Base-by-base conservation (phyloP, 192 early-diverging fungal species). In the Backusella psychrophila region DNA sequence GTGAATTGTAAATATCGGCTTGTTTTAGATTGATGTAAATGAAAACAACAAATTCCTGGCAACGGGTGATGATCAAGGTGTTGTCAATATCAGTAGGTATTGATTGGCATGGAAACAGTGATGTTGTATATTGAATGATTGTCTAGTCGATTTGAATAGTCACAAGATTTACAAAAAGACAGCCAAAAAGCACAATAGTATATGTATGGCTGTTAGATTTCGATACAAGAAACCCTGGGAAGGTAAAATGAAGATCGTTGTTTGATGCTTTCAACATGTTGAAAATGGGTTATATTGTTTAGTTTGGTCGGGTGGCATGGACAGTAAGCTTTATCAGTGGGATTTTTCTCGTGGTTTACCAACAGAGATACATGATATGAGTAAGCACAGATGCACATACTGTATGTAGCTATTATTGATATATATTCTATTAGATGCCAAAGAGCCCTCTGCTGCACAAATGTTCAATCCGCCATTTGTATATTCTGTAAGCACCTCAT, bases 401-500 rank as follows among this genome's bases (percentile, higher is more conserved):
- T 69, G 26, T 7, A 29, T 53, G 4, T 1, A 23, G 6, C n/a
- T 0, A 8, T 26, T 15, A 44, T 38, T 3, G 33, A 69, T 15
- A 38, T 14, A 35, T 38, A 68, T 69, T 44, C 14, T 44, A 6
- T 0, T 31, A 75, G 69, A 74, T 44, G 42, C 69, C 2, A 69
- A 52, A 29, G 56, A 83, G 42, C 72, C 81, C 35, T 41, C 65
- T 44, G 39, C 81, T 5, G 78, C 80, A 17, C 87, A 88, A 69
- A 72, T 88, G 66, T 86, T 86, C 75, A 88, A 88, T 35, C 87
- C 87, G 19, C 87, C 87, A 0, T 88, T 88, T 80, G 85, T 88
- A n/a, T 86, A 88, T 39, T 78, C 83, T 26, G 75, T 88, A 21
- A 79, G 71, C 1, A 38, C 69, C 5, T 81, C 83, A 75, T 74